Evolutionary conservation across 805 yeast genomes (phyloP), one percentile per base, ranked within the genome.

Genomic region (Komagataella populi): DNA sequence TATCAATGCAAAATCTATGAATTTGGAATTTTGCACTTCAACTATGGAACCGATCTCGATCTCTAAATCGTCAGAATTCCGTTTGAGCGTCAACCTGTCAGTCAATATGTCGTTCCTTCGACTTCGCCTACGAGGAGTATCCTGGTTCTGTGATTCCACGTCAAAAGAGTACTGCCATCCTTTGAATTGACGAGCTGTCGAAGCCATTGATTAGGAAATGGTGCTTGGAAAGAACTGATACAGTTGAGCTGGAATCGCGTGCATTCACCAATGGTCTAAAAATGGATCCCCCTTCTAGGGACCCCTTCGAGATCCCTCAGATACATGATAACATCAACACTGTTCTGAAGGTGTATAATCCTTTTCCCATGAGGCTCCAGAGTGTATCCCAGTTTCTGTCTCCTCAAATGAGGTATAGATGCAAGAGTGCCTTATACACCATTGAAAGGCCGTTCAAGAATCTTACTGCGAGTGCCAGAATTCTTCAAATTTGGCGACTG

Each of bases 21-120:
- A 55, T 1, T 63, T 63, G 1, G 61, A 64, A 0, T 54, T 59
- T 3, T 64, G 65, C 46, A 76, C 66, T 6, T 79, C 60, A 0
- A 83, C 58, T 44, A 76, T 66, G 54, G 78, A 82, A 3, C 89
- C 89, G 7, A 70, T 69, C 23, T 68, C 67, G 18, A 83, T 56
- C 48, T 69, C 73, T 44, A 79, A 54, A 2, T 70, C 76, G 61
- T 80, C 86, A 0, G 56, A 59, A 7, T 63, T 70, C 53, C 82
- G 65, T 51, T 62, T 66, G 22, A 80, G 57, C 4, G 61, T 52
- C 10, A 70, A 59, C 8, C 50, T 48, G 14, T 20, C 49, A n/a
- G 44, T 47, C 1, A 39, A 44, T 14, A 17, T 48, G 20, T 50
- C 47, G 45, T 45, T 43, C 23, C 55, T 45, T 48, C 52, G 45